Percentiles rank a stretch among this genome's conserved stretches.
phyloP scores from a whole-genome alignment of 75 land plant genomes.

The Pinus taeda region DNA sequence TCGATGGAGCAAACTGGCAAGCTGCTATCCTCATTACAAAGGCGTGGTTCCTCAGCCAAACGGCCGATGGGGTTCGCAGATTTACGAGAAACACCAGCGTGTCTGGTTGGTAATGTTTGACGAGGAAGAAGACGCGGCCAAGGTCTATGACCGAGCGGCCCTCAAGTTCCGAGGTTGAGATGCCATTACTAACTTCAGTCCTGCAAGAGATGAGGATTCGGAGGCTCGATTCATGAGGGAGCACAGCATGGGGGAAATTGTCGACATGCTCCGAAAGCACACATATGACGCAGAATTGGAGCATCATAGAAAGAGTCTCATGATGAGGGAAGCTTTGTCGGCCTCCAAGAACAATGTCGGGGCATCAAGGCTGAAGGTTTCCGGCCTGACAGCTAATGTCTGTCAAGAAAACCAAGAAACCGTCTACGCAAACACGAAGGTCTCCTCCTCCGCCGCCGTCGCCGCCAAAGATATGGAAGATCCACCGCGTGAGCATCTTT shows the following conservation, averaged over 20 bases:
- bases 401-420: too few species aligned
- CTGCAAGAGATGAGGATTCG: conserved; percentile 16
- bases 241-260: conserved; percentile 31
- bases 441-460: neutral
- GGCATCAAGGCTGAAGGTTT: neutral
- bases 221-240: conserved; percentile 38
- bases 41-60: conserved; percentile 80
- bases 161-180: conserved; percentile 80
- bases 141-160: conserved; percentile 85
- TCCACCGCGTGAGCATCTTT: conserved; percentile 11
- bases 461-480: neutral
- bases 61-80: conserved; percentile 95
- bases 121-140: conserved; percentile 78
- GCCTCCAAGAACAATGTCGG: neutral
- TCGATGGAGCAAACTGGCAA: neutral
- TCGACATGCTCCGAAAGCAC: conserved; percentile 62
- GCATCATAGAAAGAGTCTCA: conserved; percentile 3
- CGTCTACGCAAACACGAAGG: neutral
- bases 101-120: conserved; percentile 85
- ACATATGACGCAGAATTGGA: conserved; percentile 46
- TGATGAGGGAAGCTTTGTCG: neutral
- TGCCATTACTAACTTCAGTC: conserved; percentile 77
- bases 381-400: too few species aligned
- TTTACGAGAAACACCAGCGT: conserved; percentile 67
- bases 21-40: conserved; percentile 20